These are phyloP conservation scores for Teunomyces aglyptinius DNA, from an alignment of 805 yeast species.

Conservation along the genomic window DNA sequence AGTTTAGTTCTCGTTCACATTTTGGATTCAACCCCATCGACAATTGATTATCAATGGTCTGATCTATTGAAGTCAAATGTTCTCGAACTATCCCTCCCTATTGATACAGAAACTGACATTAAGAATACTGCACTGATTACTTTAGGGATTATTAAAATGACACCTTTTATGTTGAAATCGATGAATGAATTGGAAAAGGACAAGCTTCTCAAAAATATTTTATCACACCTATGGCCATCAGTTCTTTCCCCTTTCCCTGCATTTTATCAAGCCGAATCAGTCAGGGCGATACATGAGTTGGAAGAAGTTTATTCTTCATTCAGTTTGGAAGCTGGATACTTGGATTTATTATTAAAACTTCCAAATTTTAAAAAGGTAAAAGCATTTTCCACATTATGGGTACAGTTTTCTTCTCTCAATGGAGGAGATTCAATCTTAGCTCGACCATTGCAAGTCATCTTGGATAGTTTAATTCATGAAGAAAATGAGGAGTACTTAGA, in stretches of 20 bases:
- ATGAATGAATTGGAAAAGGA: slow-evolving; percentile 32
- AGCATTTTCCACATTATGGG: slow-evolving; percentile 72
- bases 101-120: not conserved
- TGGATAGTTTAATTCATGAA: slow-evolving; percentile 57
- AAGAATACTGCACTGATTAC: slow-evolving; percentile 26
- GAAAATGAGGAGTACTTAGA: slow-evolving; percentile 43
- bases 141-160: slow-evolving; percentile 44
- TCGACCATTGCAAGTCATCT: slow-evolving; percentile 62
- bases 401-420: slow-evolving; percentile 53
- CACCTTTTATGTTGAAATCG: slow-evolving; percentile 31
- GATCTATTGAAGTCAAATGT: slow-evolving; percentile 10
- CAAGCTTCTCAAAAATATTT: slow-evolving; percentile 38
- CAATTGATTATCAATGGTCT: slow-evolving; percentile 5
- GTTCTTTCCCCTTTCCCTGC: slow-evolving; percentile 48
- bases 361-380: slow-evolving; percentile 38
- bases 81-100: slow-evolving; percentile 7
- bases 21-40: slow-evolving; percentile 16
- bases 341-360: slow-evolving; percentile 49
- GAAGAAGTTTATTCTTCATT: slow-evolving; percentile 51
- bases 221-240: slow-evolving; percentile 54
- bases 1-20: not conserved
- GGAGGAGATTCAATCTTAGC: slow-evolving; percentile 52
- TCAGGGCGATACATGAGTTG: slow-evolving; percentile 60
- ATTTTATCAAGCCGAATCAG: slow-evolving; percentile 66
- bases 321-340: slow-evolving; percentile 71